These are phyloP conservation scores for Lasiosphaeris hirsuta DNA, from an alignment of 495 filamentous ascomycete genomes.

Conservation along the genomic window DNA sequence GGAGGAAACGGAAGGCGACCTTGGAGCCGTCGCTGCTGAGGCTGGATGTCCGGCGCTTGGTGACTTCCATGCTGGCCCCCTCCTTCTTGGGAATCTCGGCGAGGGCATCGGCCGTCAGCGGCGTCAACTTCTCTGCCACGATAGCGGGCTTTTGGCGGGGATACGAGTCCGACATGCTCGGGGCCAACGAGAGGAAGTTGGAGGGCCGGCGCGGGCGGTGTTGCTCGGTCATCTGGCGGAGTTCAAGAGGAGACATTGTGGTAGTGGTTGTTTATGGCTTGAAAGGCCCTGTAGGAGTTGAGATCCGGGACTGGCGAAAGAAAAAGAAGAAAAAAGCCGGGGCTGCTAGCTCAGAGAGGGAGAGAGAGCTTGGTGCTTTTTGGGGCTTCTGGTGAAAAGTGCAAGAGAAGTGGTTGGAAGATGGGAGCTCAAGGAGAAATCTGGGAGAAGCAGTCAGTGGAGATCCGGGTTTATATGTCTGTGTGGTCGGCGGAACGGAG, in stretches of 20 bases:
- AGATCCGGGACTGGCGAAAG: too few relatives aligned
- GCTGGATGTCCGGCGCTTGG: slow-evolving; percentile 35
- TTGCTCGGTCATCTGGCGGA: slow-evolving; percentile 25
- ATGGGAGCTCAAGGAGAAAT: too few relatives aligned
- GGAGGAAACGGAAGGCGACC: slow-evolving; percentile 39
- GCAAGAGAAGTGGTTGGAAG: too few relatives aligned
- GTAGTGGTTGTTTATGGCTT: not conserved
- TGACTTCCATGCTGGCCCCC: not conserved
- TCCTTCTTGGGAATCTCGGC: slow-evolving; percentile 19
- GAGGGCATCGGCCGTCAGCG: slow-evolving; percentile 25
- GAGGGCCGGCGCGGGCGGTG: slow-evolving; percentile 31
- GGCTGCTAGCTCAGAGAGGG: too few relatives aligned
- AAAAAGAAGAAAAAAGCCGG: too few relatives aligned
- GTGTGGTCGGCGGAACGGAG: too few relatives aligned
- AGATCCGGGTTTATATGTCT: too few relatives aligned
- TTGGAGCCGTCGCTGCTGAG: slow-evolving; percentile 34
- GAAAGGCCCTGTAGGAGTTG: not conserved
- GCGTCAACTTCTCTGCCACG: not conserved
- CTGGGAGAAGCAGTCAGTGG: too few relatives aligned
- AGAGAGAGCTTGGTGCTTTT: too few relatives aligned
- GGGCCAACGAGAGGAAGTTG: slow-evolving; percentile 45
- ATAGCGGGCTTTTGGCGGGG: slow-evolving; percentile 24
- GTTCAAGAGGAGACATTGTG: slow-evolving; percentile 1
- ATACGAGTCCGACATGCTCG: slow-evolving; percentile 43
- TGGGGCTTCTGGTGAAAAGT: too few relatives aligned